These are phyloP conservation scores for Xanthoconium stramineum DNA, from an alignment of 768 basidiomycete species.

Conservation along the genomic window DNA sequence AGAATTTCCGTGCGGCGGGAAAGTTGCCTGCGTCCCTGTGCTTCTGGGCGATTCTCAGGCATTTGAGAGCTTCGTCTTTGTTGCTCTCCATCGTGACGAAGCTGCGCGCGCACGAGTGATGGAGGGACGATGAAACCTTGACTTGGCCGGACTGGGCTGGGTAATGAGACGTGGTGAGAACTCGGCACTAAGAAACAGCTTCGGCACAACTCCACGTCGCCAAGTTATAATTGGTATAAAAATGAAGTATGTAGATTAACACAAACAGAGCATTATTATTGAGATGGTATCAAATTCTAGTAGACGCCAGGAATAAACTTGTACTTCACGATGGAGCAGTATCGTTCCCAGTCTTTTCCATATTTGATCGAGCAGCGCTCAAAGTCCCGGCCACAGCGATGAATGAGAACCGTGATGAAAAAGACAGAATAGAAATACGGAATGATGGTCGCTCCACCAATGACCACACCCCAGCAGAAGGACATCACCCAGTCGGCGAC, in stretches of 20 bases:
- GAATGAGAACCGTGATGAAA: conserved; percentile 90
- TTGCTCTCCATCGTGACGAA: conserved; percentile 69
- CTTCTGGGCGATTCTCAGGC: conserved; percentile 73
- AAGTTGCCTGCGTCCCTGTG: conserved; percentile 71
- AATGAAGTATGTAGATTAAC: not conserved
- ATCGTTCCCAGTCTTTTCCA: conserved; percentile 91
- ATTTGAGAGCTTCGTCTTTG: conserved; percentile 85
- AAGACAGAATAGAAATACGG: conserved; percentile 97
- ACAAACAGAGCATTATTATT: conserved; percentile 5
- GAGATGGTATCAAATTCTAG: conserved; percentile 36
- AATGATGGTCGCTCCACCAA: conserved; percentile 74
- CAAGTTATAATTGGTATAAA: not conserved
- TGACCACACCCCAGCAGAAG: conserved; percentile 78
- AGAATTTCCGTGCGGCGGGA: conserved; percentile 81
- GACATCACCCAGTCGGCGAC: conserved; percentile 90
- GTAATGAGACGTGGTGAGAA: conserved; percentile 24
- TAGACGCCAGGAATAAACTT: conserved; percentile 89
- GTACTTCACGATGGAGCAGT: conserved; percentile 83
- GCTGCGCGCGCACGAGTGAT: conserved; percentile 6
- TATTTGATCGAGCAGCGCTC: conserved; percentile 92
- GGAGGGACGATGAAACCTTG: conserved; percentile 10
- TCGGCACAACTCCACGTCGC: conserved; percentile 11
- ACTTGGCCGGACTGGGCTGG: not conserved
- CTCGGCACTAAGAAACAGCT: conserved; percentile 1
- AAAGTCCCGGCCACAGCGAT: conserved; percentile 91